These are phyloP conservation scores for Forsythia viridissima DNA, from an alignment of 257 asterid species.

Conservation along the genomic window DNA sequence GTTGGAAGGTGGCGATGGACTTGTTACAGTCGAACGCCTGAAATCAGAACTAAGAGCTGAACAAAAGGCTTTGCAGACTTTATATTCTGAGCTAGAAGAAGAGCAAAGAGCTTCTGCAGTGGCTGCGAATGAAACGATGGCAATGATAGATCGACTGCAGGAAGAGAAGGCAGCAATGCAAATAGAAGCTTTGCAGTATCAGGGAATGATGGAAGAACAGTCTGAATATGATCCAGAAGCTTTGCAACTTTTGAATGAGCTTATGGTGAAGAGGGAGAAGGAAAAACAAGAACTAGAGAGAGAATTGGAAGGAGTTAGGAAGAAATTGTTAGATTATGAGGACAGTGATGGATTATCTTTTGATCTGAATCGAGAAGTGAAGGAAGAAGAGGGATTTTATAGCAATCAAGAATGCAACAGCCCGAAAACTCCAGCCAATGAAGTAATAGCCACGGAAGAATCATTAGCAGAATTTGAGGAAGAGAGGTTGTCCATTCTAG, in stretches of 20 bases:
- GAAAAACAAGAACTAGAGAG: conserved; percentile 48
- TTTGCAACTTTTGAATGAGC: conserved; percentile 48
- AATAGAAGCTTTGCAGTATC: conserved; percentile 46
- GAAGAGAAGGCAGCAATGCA: conserved; percentile 54
- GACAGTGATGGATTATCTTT: background rate
- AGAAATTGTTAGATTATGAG: conserved; percentile 42
- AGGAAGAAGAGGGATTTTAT: background rate
- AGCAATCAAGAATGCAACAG: background rate
- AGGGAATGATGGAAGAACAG: conserved; percentile 33
- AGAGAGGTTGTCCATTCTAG: background rate
- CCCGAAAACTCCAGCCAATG: no score
- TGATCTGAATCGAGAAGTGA: background rate
- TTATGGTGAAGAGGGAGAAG: conserved; percentile 50
- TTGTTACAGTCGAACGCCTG: conserved; percentile 28
- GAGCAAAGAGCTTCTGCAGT: conserved; percentile 49
- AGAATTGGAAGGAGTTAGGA: conserved; percentile 38
- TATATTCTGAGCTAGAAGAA: conserved; percentile 47
- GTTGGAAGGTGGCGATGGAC: conserved; percentile 6
- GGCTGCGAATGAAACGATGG: conserved; percentile 49
- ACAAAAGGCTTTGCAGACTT: conserved; percentile 37
- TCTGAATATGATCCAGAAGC: conserved; percentile 57
- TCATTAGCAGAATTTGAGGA: background rate
- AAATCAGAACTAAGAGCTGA: conserved; percentile 39
- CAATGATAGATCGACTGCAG: conserved; percentile 50
- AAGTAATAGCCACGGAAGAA: background rate